A percentile compares a stretch with the other conserved stretches of the same genome.
Evolutionary conservation across 163 green algal species (phyloP).

Genomic region (Chloromonas sp.): DNA sequence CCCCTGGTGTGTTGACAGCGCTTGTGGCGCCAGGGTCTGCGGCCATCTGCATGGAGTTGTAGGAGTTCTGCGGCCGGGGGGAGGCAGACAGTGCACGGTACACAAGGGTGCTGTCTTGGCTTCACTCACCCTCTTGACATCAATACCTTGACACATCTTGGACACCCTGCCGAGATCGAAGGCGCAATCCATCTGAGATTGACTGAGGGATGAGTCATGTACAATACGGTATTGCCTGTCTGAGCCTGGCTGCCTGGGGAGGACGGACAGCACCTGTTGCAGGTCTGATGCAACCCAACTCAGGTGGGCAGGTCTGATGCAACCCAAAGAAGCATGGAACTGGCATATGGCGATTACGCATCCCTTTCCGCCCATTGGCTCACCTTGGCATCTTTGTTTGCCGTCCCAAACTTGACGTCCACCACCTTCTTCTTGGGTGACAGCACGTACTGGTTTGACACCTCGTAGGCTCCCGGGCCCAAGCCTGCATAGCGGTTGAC

Average conservation of each 20-base stretch:
- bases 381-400: constrained; percentile 1
- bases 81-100: background rate
- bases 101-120: background rate
- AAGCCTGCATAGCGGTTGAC: background rate
- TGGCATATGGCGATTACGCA: too few species aligned
- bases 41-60: background rate
- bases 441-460: background rate
- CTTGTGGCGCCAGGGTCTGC: background rate
- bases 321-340: too few species aligned
- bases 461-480: background rate
- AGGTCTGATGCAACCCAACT: too few species aligned
- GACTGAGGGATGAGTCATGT: too few species aligned
- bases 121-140: too few species aligned
- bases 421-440: background rate
- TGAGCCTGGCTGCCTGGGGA: too few species aligned
- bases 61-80: background rate
- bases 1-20: background rate
- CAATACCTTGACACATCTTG: too few species aligned
- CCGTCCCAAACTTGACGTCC: background rate
- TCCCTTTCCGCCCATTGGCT: background rate
- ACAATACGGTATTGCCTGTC: too few species aligned
- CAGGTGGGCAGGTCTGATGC: too few species aligned
- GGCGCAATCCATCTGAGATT: too few species aligned
- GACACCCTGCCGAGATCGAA: too few species aligned
- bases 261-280: too few species aligned